Conservation (phyloP, 495 filamentous ascomycete species). For the Xylaria grammica region DNA sequence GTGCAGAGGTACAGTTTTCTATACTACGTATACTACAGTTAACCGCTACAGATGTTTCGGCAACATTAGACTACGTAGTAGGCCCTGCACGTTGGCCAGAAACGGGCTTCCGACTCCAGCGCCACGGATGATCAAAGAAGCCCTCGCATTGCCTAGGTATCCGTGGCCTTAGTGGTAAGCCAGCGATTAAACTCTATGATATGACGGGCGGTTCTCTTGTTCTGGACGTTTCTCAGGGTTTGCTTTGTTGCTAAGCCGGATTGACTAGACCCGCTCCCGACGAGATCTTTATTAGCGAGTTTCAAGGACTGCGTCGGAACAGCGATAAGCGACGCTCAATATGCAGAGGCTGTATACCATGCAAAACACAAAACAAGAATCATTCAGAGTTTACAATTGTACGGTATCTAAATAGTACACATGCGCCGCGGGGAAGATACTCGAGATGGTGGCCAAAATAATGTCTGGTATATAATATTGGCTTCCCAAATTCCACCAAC, state of each 20-base stretch:
- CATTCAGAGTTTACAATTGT: no score
- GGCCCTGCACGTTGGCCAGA: not conserved
- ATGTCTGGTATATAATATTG: no score
- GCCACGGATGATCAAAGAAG: constrained; percentile 4
- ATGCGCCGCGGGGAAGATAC: no score
- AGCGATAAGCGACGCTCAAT: not conserved
- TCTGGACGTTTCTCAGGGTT: not conserved
- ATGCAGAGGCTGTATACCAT: not conserved
- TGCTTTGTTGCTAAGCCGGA: constrained; percentile 13
- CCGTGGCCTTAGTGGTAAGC: not conserved
- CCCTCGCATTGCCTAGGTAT: constrained; percentile 3
- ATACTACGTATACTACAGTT: no score
- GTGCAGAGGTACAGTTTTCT: no score
- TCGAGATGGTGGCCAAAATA: no score
- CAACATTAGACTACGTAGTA: no score
- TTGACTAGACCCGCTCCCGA: constrained; percentile 17
- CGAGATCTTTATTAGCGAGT: constrained; percentile 26
- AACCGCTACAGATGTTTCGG: constrained; percentile 22
- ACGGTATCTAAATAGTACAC: no score
- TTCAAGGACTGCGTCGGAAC: constrained; percentile 25
- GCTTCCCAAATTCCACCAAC: no score
- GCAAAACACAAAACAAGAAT: no score
- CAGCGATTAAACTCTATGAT: not conserved
- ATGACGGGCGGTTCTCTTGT: not conserved
- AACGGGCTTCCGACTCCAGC: not conserved